Percentiles rank a stretch among this genome's conserved stretches.
These are phyloP conservation scores for Polytrichum commune DNA, from an alignment of 225 moss, liverwort and hornwort species.

Conservation along the genomic window DNA sequence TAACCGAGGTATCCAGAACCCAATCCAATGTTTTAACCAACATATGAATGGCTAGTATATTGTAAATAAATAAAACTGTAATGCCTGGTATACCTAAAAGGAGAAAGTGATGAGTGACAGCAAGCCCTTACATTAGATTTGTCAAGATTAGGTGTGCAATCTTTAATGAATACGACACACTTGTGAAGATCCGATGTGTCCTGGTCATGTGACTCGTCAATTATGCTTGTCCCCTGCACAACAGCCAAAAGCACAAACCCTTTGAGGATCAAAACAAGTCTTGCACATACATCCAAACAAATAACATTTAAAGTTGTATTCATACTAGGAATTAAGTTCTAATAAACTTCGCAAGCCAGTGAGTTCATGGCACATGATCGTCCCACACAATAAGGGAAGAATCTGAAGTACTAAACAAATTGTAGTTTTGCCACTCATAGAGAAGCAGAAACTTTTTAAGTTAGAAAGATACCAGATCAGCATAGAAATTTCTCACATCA, in stretches of 20 bases:
- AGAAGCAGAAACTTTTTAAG: not conserved
- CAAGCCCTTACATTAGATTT: constrained; percentile 22
- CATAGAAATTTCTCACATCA: constrained; percentile 46
- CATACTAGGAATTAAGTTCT: not conserved
- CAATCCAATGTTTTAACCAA: too few species aligned
- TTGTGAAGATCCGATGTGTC: constrained; percentile 61
- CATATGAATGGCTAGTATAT: too few species aligned
- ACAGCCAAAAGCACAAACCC: not conserved
- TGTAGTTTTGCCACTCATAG: not conserved
- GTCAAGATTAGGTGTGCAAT: constrained; percentile 14
- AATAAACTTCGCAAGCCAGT: not conserved
- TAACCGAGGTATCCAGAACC: too few species aligned
- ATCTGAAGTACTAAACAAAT: not conserved
- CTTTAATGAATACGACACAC: constrained; percentile 33
- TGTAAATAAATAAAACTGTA: too few species aligned
- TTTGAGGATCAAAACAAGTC: too few species aligned
- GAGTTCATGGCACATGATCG: not conserved
- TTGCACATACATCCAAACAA: too few species aligned
- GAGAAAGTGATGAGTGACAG: too few species aligned
- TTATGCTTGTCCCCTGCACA: constrained; percentile 44
- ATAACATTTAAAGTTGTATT: not conserved
- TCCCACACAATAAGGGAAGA: not conserved
- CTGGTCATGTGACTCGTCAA: constrained; percentile 49
- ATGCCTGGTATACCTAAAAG: too few species aligned
- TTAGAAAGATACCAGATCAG: constrained; percentile 27